phyloP scores from a whole-genome alignment of 2,329 filamentous ascomycete genomes.

The Penicillium brasilianum region DNA sequence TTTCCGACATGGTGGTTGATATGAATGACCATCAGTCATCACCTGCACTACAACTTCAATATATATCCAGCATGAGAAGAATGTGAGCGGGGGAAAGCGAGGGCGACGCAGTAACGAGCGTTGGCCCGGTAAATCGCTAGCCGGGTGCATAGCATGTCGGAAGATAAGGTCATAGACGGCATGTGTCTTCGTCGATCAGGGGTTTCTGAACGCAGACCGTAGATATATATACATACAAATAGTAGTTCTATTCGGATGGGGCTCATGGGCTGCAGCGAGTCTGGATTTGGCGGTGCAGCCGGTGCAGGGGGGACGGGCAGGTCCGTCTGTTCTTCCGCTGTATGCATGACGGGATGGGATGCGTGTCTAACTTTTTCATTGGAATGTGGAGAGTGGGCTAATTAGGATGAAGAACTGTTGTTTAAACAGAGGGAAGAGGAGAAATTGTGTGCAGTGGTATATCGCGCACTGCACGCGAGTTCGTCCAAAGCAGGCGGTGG shows the following conservation, averaged over 20 bases:
- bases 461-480: not conserved
- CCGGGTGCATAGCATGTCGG: not conserved
- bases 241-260: not conserved
- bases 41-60: not conserved
- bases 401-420: not conserved
- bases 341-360: constrained; percentile 28
- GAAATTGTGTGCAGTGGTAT: not conserved
- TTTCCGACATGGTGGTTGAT: not conserved
- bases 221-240: constrained; percentile 29
- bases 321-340: constrained; percentile 9
- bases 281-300: constrained; percentile 5
- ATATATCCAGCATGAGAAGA: constrained; percentile 17
- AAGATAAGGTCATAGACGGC: constrained; percentile 1
- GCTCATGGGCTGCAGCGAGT: not conserved
- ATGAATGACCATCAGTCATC: not conserved
- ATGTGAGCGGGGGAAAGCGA: constrained; percentile 31
- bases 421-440: not conserved
- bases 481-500: not conserved
- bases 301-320: constrained; percentile 16
- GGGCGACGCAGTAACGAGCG: constrained; percentile 19
- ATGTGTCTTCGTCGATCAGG: constrained; percentile 26
- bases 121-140: constrained; percentile 4
- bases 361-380: constrained; percentile 32
- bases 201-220: constrained; percentile 11
- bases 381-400: constrained; percentile 31